Evolutionary conservation across 2,329 filamentous ascomycete genomes (phyloP), one percentile per base, ranked within the genome.

Genomic region (Stagonosporopsis cucurbitacearum): DNA sequence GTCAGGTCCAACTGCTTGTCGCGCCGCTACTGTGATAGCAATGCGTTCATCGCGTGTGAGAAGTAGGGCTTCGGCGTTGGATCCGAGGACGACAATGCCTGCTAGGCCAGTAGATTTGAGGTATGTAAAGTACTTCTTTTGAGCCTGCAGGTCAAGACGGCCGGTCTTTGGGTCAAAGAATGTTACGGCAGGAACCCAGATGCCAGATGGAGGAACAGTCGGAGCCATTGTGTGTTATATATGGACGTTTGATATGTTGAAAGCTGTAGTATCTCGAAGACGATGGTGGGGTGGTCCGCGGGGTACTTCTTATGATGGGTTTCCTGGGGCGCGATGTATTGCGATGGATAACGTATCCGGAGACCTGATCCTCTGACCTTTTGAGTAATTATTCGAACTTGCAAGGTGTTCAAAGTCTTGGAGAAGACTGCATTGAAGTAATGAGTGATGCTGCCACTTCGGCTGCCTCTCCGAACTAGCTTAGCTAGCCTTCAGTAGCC

Each of bases 61-160:
- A 20, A 80, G 69, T 43, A 80, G 77, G 15, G 79, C 77, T 65
- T 81, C 79, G 6, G 77, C 79, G 49, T 80, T 81, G 43, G 78
- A 79, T 19, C 79, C 79, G 13, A 80, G 74, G 23, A 81, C 72
- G 4, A 81, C 77, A 13, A 81, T 75, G 13, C 79, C 79, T 4
- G 75, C 73, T 4, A 81, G 73, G 5, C 74, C 74, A 30, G 79
- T 74, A 19, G 69, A 66, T 15, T 76, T 75, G 49, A 81, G 74
- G 62, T 80, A 80, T 6, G 60, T 58, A 66, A 76, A 80, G 72
- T 79, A 80, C 60, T 77, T 72, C 36, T 71, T 65, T 54, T 80
- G 78, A 0, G 77, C 70, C 4, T 61, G 60, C 32, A 79, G 68
- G 58, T 80, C 77, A n/a, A 81, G 63, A 19, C 70, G 65, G 52